Evolutionary conservation across 1,284 basidiomycete species (phyloP), one percentile per base, ranked within the genome.

Genomic region (Microbotryum saponariae): DNA sequence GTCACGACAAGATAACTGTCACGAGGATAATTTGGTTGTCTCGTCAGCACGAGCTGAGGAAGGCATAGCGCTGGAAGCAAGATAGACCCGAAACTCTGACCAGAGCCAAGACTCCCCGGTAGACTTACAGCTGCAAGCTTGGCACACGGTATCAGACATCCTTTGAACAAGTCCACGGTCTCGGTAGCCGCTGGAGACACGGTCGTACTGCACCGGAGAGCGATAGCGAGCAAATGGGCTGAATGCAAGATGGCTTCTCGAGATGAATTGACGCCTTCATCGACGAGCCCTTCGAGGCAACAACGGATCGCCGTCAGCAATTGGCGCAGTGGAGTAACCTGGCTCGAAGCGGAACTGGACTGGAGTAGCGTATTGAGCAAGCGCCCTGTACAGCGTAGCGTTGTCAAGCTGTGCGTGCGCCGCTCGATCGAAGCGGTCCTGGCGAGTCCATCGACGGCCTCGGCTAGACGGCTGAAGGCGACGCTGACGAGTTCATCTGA

Each of bases 401-500:
- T 62, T 2, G 60, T 66, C 14, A 58, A 21, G 4, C 59, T 58
- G 33, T 46, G 51, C 3, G 33, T 25, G 29, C 47, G 27, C 20
- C 27, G 54, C 2, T 50, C 56, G n/a, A 29, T 23, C 16, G 50
- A 31, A 21, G 37, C 49, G 0, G 53, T 16, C 16, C 29, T 46
- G 1, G n/a, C 7, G 6, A 52, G n/a, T 8, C 42, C 37, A 42
- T 59, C 33, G 42, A 67, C 31, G 8, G 65, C 63, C 3, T 52
- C 44, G 14, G 65, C 59, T 6, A 69, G 54, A 10, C 63, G 59
- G 4, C 51, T 29, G 48, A 69, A 69, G 6, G 67, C 63, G 59
- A 69, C 67, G 59, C 65, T 67, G 45, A 67, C 65, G 42, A 69
- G 67, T 64, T 69, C 65, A 31, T 69, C 63, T 1, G 67, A 69